Conservation (phyloP, 345 rosid species). For the Corymbia maculata region DNA sequence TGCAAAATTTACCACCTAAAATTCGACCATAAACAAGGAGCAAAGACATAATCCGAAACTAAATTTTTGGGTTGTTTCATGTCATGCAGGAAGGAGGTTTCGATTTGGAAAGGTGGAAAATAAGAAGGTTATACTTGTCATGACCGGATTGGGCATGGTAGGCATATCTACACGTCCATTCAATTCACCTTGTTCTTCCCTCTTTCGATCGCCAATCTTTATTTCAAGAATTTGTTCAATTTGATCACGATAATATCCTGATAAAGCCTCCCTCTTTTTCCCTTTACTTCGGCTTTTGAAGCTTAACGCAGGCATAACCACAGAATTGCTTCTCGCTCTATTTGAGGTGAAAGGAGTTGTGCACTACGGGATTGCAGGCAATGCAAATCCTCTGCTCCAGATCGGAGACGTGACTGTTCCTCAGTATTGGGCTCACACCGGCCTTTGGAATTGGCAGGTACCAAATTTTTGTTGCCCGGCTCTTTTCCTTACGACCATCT, state of each 20-base stretch:
- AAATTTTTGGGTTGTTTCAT: not conserved
- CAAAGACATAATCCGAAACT: not conserved
- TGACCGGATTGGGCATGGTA: constrained; percentile 70
- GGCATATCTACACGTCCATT: not conserved
- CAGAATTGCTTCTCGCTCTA: constrained; percentile 36
- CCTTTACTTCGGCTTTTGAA: not conserved
- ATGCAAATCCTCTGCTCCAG: constrained; percentile 38
- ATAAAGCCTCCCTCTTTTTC: not conserved
- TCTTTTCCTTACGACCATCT: not conserved
- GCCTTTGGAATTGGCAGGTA: constrained; percentile 84
- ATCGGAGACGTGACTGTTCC: constrained; percentile 56
- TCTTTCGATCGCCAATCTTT: not conserved
- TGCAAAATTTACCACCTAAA: not conserved
- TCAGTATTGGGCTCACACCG: constrained; percentile 52
- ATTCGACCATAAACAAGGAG: not conserved
- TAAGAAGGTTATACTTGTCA: constrained; percentile 34
- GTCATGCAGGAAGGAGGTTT: constrained; percentile 34
- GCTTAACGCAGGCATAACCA: constrained; percentile 59
- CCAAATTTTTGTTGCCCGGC: not conserved
- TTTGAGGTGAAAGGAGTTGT: constrained; percentile 50
- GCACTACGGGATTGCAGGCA: constrained; percentile 72
- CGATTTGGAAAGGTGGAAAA: constrained; percentile 26
- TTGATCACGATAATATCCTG: not conserved
- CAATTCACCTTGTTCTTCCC: not conserved
- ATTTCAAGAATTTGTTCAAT: not conserved